Evolutionary conservation across 2,329 filamentous ascomycete species (phyloP), one percentile per base, ranked within the genome.

Genomic region (Aspergillus sp.): DNA sequence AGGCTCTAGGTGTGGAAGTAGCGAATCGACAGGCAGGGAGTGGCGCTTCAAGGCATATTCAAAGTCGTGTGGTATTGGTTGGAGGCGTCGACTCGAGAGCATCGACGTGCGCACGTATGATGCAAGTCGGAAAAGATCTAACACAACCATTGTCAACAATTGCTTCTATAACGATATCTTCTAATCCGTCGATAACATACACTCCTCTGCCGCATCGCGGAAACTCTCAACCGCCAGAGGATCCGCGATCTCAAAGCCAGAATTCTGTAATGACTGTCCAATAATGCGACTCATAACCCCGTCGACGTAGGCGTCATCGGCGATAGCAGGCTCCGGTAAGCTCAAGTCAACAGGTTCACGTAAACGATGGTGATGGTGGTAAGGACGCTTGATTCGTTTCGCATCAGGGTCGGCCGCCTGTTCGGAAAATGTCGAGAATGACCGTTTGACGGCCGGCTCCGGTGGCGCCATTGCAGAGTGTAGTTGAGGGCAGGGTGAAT

Each of bases 61-160:
- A 68, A 87, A 87, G 70, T 88, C 85, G 60, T 81, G 77, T 0
- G 85, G 80, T 20, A 85, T 80, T 1, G 84, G 81, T 45, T 79
- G 76, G 9, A 75, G 79, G 50, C 85, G 81, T 48, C 85, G 80
- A 50, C 78, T 78, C 44, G 79, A 78, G 41, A 77, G 71, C 85
- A 88, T 88, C 5, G 83, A 85, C 47, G 78, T 77, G 41, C 80
- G 80, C 34, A 85, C 79, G 58, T 80, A 76, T 30, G 77, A 75
- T 38, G 83, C 75, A 60, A 87, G 80, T 54, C 77, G 76, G 44
- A 80, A 76, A 69, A 87, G 80, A 68, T 82, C 82, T 85, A 66
- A 58, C 68, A 65, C 58, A 34, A n/a, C n/a, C 3, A 3, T 43
- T 13, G 56, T 63, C 53, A 49, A 65, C 61, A 68, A 61, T 68